Evolutionary conservation across 1,284 basidiomycete genomes (phyloP).

Genomic region (Megacollybia platyphylla): DNA sequence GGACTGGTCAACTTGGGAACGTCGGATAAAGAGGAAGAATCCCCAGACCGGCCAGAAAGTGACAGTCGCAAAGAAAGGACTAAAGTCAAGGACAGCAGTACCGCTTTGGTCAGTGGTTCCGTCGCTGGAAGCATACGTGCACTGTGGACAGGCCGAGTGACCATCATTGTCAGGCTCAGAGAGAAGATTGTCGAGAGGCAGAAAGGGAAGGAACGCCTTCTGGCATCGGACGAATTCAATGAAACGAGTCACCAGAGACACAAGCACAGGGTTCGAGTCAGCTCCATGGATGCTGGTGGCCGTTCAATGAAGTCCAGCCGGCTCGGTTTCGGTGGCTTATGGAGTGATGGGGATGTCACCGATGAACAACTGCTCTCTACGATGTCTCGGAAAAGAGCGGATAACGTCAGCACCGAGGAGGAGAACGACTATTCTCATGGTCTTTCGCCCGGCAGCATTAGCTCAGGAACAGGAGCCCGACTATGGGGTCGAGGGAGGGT

Average conservation of each 20-base stretch:
- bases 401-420: slow-evolving; percentile 22
- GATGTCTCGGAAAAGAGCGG: slow-evolving; percentile 10
- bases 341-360: slow-evolving; percentile 23
- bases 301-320: not conserved
- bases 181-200: slow-evolving; percentile 11
- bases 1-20: not conserved
- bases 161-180: slow-evolving; percentile 14
- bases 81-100: slow-evolving; percentile 3
- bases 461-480: slow-evolving; percentile 8
- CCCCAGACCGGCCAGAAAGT: not conserved
- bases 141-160: slow-evolving; percentile 19
- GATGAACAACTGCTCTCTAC: slow-evolving; percentile 14
- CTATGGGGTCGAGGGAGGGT: slow-evolving; percentile 42
- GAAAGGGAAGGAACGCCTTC: slow-evolving; percentile 5
- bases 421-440: slow-evolving; percentile 12
- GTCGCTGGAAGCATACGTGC: slow-evolving; percentile 19
- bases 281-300: not conserved
- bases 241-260: not conserved
- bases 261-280: not conserved
- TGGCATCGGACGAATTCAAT: not conserved
- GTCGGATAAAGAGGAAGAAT: not conserved
- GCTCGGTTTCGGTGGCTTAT: not conserved
- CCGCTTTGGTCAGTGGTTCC: slow-evolving; percentile 3
- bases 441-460: slow-evolving; percentile 10
- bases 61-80: slow-evolving; percentile 4